Evolutionary conservation across 2,329 filamentous ascomycete species (phyloP), one percentile per base, ranked within the genome.

Genomic region (Penicillium sclerotigenum): DNA sequence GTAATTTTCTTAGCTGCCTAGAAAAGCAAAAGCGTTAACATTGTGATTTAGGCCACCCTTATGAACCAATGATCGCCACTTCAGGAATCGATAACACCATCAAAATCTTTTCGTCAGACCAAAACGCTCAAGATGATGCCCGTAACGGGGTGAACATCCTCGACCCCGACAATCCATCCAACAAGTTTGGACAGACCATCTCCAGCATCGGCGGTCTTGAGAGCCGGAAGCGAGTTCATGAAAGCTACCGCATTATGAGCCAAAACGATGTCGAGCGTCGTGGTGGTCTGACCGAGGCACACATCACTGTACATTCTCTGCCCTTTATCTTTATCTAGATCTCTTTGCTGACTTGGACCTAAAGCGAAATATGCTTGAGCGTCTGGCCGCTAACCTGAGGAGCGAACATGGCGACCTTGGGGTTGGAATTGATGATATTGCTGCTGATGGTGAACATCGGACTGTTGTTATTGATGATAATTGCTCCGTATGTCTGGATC

Each of bases 31-130:
- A 18, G 14, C n/a, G n/a, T 29, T 69, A 56, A 71, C 46, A 47
- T 36, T 14, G 18, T 18, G 5, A 31, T 40, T 16, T 62, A 81
- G 82, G 82, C 2, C 86, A 88, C 67, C 86, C 86, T 1, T 87
- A 86, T 62, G 86, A 88, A 67, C 84, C 85, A 1, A 83, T 84
- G 58, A 76, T 88, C 54, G 86, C 86, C 2, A 84, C 83, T 29
- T 85, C 83, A 3, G 86, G 86, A 20, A 88, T 88, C 56, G 86
- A 88, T 60, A 80, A 83, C 62, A 87, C 85, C 0, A 82, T 88
- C 72, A 88, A 88, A 65, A 83, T 88, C 51, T 88, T 88, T 71
- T 85, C 82, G 0, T 77, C 84, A 0, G 85, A 87, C 62, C 77
- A 75, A 42, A 77, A 78, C 33, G 81, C 83, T 16, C 82, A 86